Percentiles rank a stretch among this genome's conserved stretches.
Conservation (phyloP, 805 yeast genomes). For the Monosporozyma siamensis region DNA sequence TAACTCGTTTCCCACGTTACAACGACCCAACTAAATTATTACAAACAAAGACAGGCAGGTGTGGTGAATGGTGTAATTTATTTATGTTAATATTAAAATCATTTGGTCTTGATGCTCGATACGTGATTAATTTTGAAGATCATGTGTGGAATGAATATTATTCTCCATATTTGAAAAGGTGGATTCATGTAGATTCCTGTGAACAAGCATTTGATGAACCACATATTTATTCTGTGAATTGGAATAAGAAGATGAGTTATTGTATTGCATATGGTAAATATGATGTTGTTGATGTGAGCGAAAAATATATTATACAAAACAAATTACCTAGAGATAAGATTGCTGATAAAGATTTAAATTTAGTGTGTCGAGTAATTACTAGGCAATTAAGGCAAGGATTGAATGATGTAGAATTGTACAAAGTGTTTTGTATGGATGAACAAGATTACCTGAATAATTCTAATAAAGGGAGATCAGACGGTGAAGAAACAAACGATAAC, state of each 20-base stretch:
- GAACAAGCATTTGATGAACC: slow-evolving; percentile 84
- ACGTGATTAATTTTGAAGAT: slow-evolving; percentile 83
- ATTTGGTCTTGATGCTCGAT: slow-evolving; percentile 55
- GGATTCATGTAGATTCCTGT: slow-evolving; percentile 89
- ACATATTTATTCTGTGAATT: slow-evolving; percentile 61
- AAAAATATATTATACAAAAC: slow-evolving; percentile 47
- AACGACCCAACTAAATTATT: slow-evolving; percentile 57
- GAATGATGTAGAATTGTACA: slow-evolving; percentile 31
- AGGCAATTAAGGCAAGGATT: slow-evolving; percentile 24
- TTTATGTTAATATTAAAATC: slow-evolving; percentile 64
- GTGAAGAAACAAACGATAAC: not conserved
- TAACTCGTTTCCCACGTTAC: slow-evolving; percentile 64
- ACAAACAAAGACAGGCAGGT: slow-evolving; percentile 61
- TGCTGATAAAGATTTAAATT: slow-evolving; percentile 32
- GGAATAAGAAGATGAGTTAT: slow-evolving; percentile 94
- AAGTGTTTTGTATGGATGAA: slow-evolving; percentile 25
- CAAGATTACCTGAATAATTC: slow-evolving; percentile 27
- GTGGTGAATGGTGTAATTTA: slow-evolving; percentile 94
- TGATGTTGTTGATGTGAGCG: slow-evolving; percentile 62
- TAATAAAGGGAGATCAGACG: not conserved
- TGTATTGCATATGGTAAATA: slow-evolving; percentile 57
- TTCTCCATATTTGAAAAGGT: slow-evolving; percentile 47
- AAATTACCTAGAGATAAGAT: slow-evolving; percentile 41
- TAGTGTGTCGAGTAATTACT: slow-evolving; percentile 33
- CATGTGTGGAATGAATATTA: slow-evolving; percentile 95